A percentile compares a stretch with the other conserved stretches of the same genome.
These are phyloP conservation scores for Somion occarium DNA, from an alignment of 1,284 basidiomycete species.

Conservation along the genomic window DNA sequence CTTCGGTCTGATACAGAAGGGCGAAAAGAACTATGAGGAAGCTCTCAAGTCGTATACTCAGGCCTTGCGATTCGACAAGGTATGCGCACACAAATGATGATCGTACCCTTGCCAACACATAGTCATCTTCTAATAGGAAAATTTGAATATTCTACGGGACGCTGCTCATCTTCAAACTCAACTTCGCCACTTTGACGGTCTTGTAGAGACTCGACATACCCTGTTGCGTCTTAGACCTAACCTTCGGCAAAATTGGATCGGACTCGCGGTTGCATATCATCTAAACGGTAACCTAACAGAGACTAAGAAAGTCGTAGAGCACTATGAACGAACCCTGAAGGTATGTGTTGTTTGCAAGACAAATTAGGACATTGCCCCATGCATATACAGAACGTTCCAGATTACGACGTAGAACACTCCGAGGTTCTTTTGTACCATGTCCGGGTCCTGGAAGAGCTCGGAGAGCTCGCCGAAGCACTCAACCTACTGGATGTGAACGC, in stretches of 20 bases:
- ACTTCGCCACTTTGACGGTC: conserved; percentile 76
- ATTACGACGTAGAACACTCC: conserved; percentile 81
- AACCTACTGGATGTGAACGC: conserved; percentile 61
- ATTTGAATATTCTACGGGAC: conserved; percentile 91
- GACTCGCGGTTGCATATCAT: conserved; percentile 85
- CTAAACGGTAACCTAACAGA: conserved; percentile 74
- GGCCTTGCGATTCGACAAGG: conserved; percentile 87
- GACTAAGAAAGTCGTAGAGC: conserved; percentile 72
- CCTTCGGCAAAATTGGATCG: conserved; percentile 87
- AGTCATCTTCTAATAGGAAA: conserved; percentile 61
- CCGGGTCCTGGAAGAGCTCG: conserved; percentile 73
- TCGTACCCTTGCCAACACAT: neutral
- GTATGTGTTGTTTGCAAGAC: conserved; percentile 29
- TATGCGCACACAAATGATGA: conserved; percentile 32
- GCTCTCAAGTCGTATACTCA: conserved; percentile 82
- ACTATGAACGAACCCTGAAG: conserved; percentile 62
- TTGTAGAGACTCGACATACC: conserved; percentile 82
- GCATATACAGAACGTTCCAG: conserved; percentile 55
- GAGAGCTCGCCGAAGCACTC: conserved; percentile 60
- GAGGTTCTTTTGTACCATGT: conserved; percentile 86
- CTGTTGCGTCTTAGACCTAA: conserved; percentile 82
- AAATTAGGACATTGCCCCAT: conserved; percentile 10
- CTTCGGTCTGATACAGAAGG: conserved; percentile 89
- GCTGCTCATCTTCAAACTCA: conserved; percentile 89
- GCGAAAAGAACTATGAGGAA: conserved; percentile 88